Conservation (phyloP, 2,329 filamentous ascomycete species). For the Cordyceps pruinosa region DNA sequence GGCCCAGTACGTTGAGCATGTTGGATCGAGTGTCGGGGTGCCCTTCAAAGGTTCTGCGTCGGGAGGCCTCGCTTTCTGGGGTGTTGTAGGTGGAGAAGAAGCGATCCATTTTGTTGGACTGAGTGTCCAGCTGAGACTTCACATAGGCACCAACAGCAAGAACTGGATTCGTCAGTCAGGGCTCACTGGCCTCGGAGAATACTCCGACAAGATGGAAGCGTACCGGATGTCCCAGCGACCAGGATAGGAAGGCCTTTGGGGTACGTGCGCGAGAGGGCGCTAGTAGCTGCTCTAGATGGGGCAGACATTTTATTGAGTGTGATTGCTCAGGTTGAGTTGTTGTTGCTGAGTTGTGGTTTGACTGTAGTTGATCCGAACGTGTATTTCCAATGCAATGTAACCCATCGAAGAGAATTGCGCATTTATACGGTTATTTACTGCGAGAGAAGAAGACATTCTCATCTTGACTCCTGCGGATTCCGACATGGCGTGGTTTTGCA, state of each 20-base stretch:
- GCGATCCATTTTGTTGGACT: conserved; percentile 30
- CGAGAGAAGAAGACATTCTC: neutral
- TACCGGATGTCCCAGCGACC: conserved; percentile 8
- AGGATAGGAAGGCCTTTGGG: conserved; percentile 3
- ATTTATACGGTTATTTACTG: neutral
- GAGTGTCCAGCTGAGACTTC: conserved; percentile 24
- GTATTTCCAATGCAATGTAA: neutral
- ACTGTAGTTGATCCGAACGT: neutral
- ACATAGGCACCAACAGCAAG: conserved; percentile 26
- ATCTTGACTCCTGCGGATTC: conserved; percentile 4
- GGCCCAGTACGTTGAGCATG: conserved; percentile 28
- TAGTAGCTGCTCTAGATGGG: conserved; percentile 3
- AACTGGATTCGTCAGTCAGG: neutral
- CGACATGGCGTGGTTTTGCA: conserved; percentile 11
- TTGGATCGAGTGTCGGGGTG: conserved; percentile 28
- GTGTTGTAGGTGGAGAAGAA: conserved; percentile 33
- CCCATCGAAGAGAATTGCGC: neutral
- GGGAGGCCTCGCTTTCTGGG: conserved; percentile 28
- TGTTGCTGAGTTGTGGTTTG: neutral
- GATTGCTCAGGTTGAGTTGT: neutral
- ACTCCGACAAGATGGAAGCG: neutral
- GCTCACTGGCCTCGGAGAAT: neutral
- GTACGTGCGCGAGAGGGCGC: conserved; percentile 5
- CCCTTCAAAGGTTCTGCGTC: conserved; percentile 27
- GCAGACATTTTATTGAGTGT: neutral